Evolutionary conservation across 208 protist genomes (phyloP).

Genomic region (Wallacemonas sp.): DNA sequence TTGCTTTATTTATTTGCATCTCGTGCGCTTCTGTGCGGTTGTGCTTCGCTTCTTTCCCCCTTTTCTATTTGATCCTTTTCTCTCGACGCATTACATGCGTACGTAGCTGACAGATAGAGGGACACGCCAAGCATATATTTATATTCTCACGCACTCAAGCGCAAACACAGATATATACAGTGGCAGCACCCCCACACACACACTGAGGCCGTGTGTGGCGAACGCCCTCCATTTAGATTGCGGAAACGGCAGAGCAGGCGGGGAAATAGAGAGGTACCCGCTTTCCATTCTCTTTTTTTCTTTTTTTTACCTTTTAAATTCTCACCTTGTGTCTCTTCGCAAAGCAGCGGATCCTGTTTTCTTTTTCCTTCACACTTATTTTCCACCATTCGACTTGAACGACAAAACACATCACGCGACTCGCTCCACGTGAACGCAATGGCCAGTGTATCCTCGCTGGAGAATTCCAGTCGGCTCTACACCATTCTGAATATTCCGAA

Average conservation of each 20-base stretch:
- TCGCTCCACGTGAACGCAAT: not conserved
- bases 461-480: constrained; percentile 63
- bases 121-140: too few species aligned
- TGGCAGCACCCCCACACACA: too few species aligned
- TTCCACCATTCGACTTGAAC: constrained; percentile 13
- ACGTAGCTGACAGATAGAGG: too few species aligned
- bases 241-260: too few species aligned
- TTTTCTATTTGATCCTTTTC: constrained; percentile 5
- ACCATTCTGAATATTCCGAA: constrained; percentile 80
- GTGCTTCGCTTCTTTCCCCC: constrained; percentile 1
- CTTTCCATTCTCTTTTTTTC: constrained; percentile 12
- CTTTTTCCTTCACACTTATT: constrained; percentile 6
- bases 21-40: not conserved
- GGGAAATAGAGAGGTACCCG: too few species aligned
- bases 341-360: not conserved
- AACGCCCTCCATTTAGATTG: too few species aligned
- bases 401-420: not conserved
- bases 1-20: too few species aligned
- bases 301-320: not conserved
- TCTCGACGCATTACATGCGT: too few species aligned
- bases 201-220: too few species aligned
- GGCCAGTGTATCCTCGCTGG: constrained; percentile 11
- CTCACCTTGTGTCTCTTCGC: not conserved
- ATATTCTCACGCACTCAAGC: too few species aligned
- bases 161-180: too few species aligned